phyloP scores from a whole-genome alignment of 495 filamentous ascomycete species.

The Penicillium taxi region DNA sequence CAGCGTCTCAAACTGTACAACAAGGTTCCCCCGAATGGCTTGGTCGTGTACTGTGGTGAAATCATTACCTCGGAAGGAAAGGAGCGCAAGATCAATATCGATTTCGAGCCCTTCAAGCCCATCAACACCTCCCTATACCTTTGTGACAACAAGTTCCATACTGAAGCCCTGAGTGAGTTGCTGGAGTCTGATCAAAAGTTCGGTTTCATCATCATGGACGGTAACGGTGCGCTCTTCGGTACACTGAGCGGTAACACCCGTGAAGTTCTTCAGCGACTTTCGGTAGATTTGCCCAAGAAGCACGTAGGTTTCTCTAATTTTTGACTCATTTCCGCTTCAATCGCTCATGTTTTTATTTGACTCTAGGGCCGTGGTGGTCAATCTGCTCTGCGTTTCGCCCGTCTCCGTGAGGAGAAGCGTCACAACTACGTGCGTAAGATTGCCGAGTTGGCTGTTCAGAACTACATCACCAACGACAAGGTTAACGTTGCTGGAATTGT shows the following conservation, averaged over 20 bases:
- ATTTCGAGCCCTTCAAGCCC: slow-evolving; percentile 98
- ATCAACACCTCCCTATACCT: slow-evolving; percentile 99
- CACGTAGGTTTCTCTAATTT: slow-evolving; percentile 42
- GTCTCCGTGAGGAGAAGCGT: slow-evolving; percentile 98
- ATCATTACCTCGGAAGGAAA: slow-evolving; percentile 98
- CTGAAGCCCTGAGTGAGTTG: slow-evolving; percentile 90
- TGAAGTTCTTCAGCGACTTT: slow-evolving; percentile 95
- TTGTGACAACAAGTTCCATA: slow-evolving; percentile 99
- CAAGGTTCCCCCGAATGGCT: slow-evolving; percentile 93
- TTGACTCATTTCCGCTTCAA: not conserved
- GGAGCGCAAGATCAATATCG: slow-evolving; percentile 98
- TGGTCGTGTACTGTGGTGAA: slow-evolving; percentile 99
- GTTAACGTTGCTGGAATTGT: slow-evolving; percentile 93
- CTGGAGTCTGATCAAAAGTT: slow-evolving; percentile 98
- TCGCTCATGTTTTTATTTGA: not conserved
- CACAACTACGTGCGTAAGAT: slow-evolving; percentile 99
- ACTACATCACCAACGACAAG: slow-evolving; percentile 96
- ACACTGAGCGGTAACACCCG: slow-evolving; percentile 94
- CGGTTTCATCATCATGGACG: slow-evolving; percentile 99
- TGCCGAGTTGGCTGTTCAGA: slow-evolving; percentile 93
- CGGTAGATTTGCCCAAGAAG: slow-evolving; percentile 96
- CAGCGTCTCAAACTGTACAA: slow-evolving; percentile 98
- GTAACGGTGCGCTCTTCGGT: slow-evolving; percentile 94
- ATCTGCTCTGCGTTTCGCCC: slow-evolving; percentile 96
- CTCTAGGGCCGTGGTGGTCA: slow-evolving; percentile 85